A percentile compares a stretch with the other conserved stretches of the same genome.
phyloP scores from a whole-genome alignment of 352 stramenopile genomes.

The Peronospora destructor region DNA sequence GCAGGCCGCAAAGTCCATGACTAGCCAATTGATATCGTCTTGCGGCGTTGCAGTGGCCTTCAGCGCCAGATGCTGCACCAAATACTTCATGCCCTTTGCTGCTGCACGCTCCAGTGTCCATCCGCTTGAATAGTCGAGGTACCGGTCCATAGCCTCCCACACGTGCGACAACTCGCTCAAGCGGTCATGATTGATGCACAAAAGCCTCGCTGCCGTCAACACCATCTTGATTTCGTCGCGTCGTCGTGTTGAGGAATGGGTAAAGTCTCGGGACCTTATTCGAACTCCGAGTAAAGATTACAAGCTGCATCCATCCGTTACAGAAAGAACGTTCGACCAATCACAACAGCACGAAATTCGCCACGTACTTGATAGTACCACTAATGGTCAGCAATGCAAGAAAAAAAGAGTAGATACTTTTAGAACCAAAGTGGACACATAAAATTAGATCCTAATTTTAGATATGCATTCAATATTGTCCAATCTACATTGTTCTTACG shows the following conservation, averaged over 20 bases:
- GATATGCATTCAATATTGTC: neutral
- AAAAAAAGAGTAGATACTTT: too few relatives aligned
- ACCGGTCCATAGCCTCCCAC: slow-evolving; percentile 37
- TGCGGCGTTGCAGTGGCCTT: slow-evolving; percentile 19
- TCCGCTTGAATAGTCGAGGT: slow-evolving; percentile 43
- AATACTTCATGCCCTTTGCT: slow-evolving; percentile 49
- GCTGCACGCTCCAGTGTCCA: slow-evolving; percentile 66
- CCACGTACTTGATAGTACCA: slow-evolving; percentile 1
- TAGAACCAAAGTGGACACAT: too few relatives aligned
- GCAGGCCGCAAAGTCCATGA: slow-evolving; percentile 67
- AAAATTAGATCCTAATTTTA: too few relatives aligned
- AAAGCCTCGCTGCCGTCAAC: slow-evolving; percentile 41
- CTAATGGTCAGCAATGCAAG: neutral
- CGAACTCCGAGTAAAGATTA: too few relatives aligned
- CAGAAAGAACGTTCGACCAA: neutral
- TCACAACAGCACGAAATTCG: slow-evolving; percentile 1
- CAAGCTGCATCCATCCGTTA: neutral
- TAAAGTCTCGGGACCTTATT: slow-evolving; percentile 5
- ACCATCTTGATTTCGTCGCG: slow-evolving; percentile 34
- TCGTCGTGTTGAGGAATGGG: slow-evolving; percentile 7
- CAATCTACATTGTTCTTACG: neutral
- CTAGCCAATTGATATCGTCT: slow-evolving; percentile 34
- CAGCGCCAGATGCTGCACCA: slow-evolving; percentile 61
- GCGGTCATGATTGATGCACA: slow-evolving; percentile 36
- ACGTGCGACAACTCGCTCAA: slow-evolving; percentile 56